A percentile compares a stretch with the other conserved stretches of the same genome.
phyloP scores from a whole-genome alignment of 805 yeast genomes.

The Saturnispora kantuleensis region DNA sequence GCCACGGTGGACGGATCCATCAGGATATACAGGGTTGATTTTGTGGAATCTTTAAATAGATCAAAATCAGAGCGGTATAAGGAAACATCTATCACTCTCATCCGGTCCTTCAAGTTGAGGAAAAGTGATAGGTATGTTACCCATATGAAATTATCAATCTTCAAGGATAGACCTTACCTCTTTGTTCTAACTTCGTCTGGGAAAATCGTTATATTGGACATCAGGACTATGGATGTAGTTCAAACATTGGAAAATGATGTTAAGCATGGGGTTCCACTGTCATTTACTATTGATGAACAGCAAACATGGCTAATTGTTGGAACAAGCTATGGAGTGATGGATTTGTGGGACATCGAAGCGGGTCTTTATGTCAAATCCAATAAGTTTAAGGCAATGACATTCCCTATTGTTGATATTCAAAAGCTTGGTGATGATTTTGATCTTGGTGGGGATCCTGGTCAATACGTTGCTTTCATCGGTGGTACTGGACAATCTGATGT shows the following conservation, averaged over 20 bases:
- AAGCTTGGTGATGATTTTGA: constrained; percentile 33
- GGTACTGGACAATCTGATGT: constrained; percentile 53
- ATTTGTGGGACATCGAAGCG: constrained; percentile 77
- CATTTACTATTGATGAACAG: constrained; percentile 46
- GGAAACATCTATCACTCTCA: constrained; percentile 18
- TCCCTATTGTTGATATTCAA: constrained; percentile 40
- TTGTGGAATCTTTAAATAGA: constrained; percentile 14
- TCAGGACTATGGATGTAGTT: constrained; percentile 41
- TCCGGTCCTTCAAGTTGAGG: constrained; percentile 34
- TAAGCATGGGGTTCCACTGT: constrained; percentile 54
- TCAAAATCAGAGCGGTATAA: constrained; percentile 5
- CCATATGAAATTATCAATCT: constrained; percentile 32
- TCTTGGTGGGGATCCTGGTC: constrained; percentile 27
- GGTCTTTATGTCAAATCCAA: constrained; percentile 49
- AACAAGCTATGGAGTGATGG: constrained; percentile 61
- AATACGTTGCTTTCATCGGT: constrained; percentile 51
- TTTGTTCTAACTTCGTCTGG: constrained; percentile 45
- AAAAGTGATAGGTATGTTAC: constrained; percentile 32
- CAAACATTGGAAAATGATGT: constrained; percentile 42
- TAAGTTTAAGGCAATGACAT: constrained; percentile 35
- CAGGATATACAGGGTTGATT: constrained; percentile 32
- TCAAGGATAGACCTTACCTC: constrained; percentile 34
- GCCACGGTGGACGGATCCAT: constrained; percentile 39
- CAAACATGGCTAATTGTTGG: constrained; percentile 64
- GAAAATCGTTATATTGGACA: constrained; percentile 43